Evolutionary conservation across 129 eudicot genomes (phyloP).

Genomic region (Ambrosia trifida): DNA sequence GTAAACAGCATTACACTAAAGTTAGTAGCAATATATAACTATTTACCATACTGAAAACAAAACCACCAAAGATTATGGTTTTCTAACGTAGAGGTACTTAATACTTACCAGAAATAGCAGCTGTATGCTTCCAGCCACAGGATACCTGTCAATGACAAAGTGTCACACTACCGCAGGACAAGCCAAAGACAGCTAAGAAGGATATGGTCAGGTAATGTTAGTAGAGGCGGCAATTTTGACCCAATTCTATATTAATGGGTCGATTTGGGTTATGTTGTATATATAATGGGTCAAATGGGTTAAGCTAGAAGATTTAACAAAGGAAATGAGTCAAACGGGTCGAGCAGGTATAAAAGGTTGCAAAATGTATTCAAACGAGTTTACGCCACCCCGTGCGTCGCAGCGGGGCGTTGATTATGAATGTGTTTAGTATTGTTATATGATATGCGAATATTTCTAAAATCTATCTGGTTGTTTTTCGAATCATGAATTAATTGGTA

Average conservation of each 20-base stretch:
- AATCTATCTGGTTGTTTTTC: too few relatives aligned
- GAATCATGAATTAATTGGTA: too few relatives aligned
- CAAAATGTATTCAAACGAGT: background rate
- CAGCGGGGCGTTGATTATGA: too few relatives aligned
- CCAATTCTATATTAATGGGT: background rate
- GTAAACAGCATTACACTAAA: slow-evolving; percentile 19
- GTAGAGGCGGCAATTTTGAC: background rate
- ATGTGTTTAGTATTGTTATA: too few relatives aligned
- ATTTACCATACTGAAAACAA: background rate
- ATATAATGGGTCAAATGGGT: background rate
- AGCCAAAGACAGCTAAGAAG: slow-evolving; percentile 5
- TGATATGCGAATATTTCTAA: too few relatives aligned
- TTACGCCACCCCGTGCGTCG: too few relatives aligned
- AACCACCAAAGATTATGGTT: slow-evolving; percentile 3
- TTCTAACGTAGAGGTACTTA: slow-evolving; percentile 29
- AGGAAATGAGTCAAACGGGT: background rate
- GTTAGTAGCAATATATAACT: slow-evolving; percentile 3
- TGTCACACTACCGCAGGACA: slow-evolving; percentile 11
- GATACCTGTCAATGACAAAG: slow-evolving; percentile 62
- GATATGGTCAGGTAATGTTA: background rate
- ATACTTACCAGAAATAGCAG: slow-evolving; percentile 82
- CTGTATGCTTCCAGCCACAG: slow-evolving; percentile 99
- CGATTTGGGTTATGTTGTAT: slow-evolving; percentile 4
- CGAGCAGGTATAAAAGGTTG: background rate
- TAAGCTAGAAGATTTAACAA: background rate